phyloP scores from a whole-genome alignment of 495 filamentous ascomycete genomes.

The Penicillium arizonense region DNA sequence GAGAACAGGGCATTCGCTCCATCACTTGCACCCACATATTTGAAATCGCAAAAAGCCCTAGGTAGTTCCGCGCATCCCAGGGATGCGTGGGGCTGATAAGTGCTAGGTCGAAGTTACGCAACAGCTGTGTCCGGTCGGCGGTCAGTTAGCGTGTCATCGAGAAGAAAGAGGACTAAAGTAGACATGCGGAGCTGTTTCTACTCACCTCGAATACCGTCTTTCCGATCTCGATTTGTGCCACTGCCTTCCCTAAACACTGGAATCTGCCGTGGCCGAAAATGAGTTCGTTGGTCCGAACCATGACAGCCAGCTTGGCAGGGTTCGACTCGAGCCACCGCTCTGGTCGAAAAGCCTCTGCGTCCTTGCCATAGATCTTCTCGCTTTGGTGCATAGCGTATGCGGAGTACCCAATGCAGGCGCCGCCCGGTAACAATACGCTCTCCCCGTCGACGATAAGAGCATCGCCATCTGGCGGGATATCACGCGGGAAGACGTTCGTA shows the following conservation, averaged over 20 bases:
- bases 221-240: constrained; percentile 44
- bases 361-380: constrained; percentile 55
- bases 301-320: constrained; percentile 36
- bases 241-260: constrained; percentile 33
- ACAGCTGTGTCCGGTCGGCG: constrained; percentile 35
- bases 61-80: constrained; percentile 26
- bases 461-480: constrained; percentile 50
- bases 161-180: constrained; percentile 5
- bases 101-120: constrained; percentile 55
- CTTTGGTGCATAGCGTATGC: constrained; percentile 52
- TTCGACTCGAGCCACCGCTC: constrained; percentile 65
- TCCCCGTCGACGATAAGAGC: constrained; percentile 36
- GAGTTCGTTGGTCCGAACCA: constrained; percentile 50
- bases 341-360: constrained; percentile 59
- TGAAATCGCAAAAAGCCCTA: constrained; percentile 25
- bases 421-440: constrained; percentile 48
- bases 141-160: constrained; percentile 3
- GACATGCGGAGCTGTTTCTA: background rate
- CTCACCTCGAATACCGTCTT: constrained; percentile 57
- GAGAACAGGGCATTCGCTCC: constrained; percentile 7
- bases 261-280: constrained; percentile 36
- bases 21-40: constrained; percentile 28
- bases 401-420: constrained; percentile 48
- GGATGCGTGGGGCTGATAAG: constrained; percentile 48
- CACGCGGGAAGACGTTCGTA: constrained; percentile 43